phyloP scores from a whole-genome alignment of 139 green algal genomes.

The Tetradesmus lagerheimii region DNA sequence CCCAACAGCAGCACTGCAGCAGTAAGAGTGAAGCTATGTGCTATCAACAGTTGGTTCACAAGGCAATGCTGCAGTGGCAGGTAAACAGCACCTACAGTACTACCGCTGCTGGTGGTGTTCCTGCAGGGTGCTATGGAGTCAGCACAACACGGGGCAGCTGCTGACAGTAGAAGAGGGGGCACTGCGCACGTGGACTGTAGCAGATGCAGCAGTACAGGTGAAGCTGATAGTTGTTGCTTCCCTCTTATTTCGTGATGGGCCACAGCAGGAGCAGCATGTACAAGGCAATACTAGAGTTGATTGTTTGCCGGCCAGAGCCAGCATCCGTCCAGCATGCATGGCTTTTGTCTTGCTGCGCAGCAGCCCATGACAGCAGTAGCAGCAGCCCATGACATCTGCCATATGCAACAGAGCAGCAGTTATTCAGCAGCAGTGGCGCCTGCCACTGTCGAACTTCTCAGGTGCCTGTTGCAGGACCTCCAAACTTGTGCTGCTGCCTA shows the following conservation, averaged over 20 bases:
- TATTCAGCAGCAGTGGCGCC: neutral
- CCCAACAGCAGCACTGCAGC: neutral
- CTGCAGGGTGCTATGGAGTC: slow-evolving; percentile 66
- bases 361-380: too few relatives aligned
- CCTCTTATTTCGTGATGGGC: too few relatives aligned
- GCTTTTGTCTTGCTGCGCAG: too few relatives aligned
- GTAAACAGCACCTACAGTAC: too few relatives aligned
- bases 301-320: too few relatives aligned
- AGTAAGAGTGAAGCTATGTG: neutral
- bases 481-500: neutral
- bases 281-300: too few relatives aligned
- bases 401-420: neutral
- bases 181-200: slow-evolving; percentile 63
- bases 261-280: too few relatives aligned
- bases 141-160: slow-evolving; percentile 47
- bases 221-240: neutral
- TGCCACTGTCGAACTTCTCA: too few relatives aligned
- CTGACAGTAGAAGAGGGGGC: slow-evolving; percentile 67
- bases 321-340: too few relatives aligned
- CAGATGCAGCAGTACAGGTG: slow-evolving; percentile 17
- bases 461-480: neutral
- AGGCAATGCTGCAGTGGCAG: too few relatives aligned
- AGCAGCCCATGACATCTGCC: neutral
- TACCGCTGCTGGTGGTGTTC: neutral
- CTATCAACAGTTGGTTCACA: too few relatives aligned